Evolutionary conservation across 1,284 basidiomycete species (phyloP), one percentile per base, ranked within the genome.

Genomic region (Cryptococcus maquisensis): DNA sequence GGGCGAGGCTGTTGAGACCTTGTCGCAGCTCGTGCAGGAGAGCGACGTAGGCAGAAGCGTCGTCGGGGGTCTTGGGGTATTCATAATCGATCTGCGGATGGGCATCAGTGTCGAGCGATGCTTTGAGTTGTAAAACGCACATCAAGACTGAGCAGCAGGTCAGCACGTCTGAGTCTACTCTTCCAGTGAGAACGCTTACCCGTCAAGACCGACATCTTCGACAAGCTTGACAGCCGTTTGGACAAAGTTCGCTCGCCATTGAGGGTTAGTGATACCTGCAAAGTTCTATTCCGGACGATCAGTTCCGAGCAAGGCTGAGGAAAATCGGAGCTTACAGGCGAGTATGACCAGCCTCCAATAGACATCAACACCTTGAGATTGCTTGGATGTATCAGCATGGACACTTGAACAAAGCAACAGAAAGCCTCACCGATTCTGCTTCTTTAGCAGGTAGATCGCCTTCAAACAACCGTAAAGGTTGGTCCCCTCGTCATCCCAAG

Each of bases 401-500:
- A 18, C 23, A 4, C 18, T 21, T 26, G 21, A 28, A 26, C 12
- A n/a, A n/a, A 21, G 12, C 28, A 2, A 32, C 28, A 39, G 18
- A 18, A n/a, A 16, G 8, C 48, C 69, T 44, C 48, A 79, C 78
- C 83, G 83, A 63, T 97, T 81, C 63, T 82, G 71, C 61, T 89
- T 78, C 77, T 94, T 95, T 61, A 90, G 69, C 43, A 88, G 78
- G 70, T 92, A 90, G 53, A 92, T 82, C 68, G 90, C 89, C 77
- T 93, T 92, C 63, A 96, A 78, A 75, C 87, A 89, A 4, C 91
- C 91, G 64, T 91, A 92, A 8, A 92, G 76, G 67, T 91, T 90
- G 67, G 83, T 87, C 47, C 84, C 87, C 52, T 71, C 70, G 54
- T 95, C 92, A 63, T 91, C 87, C 93, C 93, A 96, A 5, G 85